Evolutionary conservation across 1,139 yeast genomes (phyloP).

Genomic region (Suhomyces bolitotheri): DNA sequence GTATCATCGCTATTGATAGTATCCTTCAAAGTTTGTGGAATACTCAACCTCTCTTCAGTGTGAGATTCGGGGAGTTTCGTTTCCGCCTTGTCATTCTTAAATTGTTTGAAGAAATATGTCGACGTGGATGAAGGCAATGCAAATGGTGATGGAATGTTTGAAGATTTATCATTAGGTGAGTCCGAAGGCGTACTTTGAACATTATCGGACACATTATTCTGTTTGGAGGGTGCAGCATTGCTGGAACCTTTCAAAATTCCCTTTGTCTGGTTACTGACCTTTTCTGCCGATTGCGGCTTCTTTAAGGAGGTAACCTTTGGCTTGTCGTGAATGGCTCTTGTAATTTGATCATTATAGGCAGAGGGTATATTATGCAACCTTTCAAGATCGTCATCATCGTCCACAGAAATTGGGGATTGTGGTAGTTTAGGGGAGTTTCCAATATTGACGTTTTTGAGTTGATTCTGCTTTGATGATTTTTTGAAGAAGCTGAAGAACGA

Average conservation of each 20-base stretch:
- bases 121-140: slow-evolving; percentile 51
- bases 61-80: slow-evolving; percentile 4
- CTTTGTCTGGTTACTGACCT: too few relatives aligned
- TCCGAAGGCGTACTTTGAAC: not conserved
- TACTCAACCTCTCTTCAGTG: slow-evolving; percentile 20
- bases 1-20: slow-evolving; percentile 42
- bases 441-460: too few relatives aligned
- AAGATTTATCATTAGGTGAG: slow-evolving; percentile 3
- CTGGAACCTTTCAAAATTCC: too few relatives aligned
- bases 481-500: slow-evolving; percentile 28
- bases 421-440: slow-evolving; percentile 21
- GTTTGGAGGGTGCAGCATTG: too few relatives aligned
- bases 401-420: slow-evolving; percentile 19
- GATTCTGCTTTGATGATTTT: slow-evolving; percentile 17
- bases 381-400: slow-evolving; percentile 2
- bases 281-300: too few relatives aligned
- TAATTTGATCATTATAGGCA: not conserved
- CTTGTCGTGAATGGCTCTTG: not conserved
- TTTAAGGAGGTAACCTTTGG: too few relatives aligned
- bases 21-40: slow-evolving; percentile 42
- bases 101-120: slow-evolving; percentile 37
- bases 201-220: not conserved
- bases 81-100: slow-evolving; percentile 13
- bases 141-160: slow-evolving; percentile 40
- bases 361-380: not conserved